Evolutionary conservation across 2,329 filamentous ascomycete genomes (phyloP), one percentile per base, ranked within the genome.

Genomic region (Aspergillus sp.): DNA sequence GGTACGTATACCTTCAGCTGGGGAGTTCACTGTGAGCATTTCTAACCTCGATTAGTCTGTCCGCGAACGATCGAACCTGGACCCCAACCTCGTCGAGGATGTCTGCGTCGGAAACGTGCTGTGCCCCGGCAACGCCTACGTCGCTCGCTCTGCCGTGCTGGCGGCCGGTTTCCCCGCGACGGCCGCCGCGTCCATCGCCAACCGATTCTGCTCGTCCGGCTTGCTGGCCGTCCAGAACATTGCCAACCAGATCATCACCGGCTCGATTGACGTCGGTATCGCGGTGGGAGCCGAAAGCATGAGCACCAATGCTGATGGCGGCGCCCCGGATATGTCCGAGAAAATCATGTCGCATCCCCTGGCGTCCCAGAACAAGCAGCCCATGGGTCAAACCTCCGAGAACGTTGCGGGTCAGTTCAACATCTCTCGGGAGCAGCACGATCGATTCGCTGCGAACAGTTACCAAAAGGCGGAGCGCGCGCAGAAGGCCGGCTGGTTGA

Each of bases 281-380:
- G 93, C 92, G 58, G 91, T 92, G 7, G 93, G 93, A 66, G 92
- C 95, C 10, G 93, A 97, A 85, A 94, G 90, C 81, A 97, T 97
- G 93, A 91, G 87, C 74, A 84, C 83, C 57, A 90, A 96, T 72
- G 94, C 96, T 74, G 93, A 93, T 46, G 90, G 91, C 26, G 82
- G 81, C 26, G 92, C 93, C 59, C 84, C 88, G 59, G 91, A 96
- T 76, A 94, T 96, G 84, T 92, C 90, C 24, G 88, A 92, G 56
- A 82, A 89, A 55, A 86, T 97, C 67, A 87, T 93, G 71, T 82
- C 81, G 62, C 84, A 92, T 80, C 85, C 86, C 58, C 86, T 93
- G 72, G 87, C 92, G 16, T 89, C 89, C 67, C 94, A 96, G 83
- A 97, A 94, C 84, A 93, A 91, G 79, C 92, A 96, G 20, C 87